These are phyloP conservation scores for Eucalyptus cladocalyx DNA, from an alignment of 345 rosid genomes.

Conservation along the genomic window DNA sequence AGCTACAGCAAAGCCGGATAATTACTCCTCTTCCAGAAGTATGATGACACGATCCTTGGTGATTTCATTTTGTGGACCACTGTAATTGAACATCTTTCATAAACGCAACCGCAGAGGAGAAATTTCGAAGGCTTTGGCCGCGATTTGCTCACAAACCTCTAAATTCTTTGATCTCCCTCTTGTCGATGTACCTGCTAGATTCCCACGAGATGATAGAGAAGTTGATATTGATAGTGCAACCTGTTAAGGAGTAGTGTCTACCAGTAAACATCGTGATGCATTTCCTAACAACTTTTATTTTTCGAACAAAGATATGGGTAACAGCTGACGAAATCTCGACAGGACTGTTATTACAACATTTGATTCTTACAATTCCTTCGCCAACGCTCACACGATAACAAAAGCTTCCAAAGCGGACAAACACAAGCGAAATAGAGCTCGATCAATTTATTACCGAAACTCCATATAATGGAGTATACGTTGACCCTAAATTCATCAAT, in stretches of 20 bases:
- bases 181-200: slow-evolving; percentile 49
- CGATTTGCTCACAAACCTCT: slow-evolving; percentile 27
- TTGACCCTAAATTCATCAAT: background rate
- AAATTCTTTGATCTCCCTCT: slow-evolving; percentile 23
- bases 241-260: background rate
- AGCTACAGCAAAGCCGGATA: background rate
- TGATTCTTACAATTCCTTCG: background rate
- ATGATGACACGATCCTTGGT: background rate
- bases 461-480: background rate
- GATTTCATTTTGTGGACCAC: background rate
- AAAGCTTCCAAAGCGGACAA: background rate
- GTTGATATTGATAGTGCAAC: slow-evolving; percentile 66
- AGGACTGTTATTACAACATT: background rate
- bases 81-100: background rate
- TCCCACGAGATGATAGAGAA: slow-evolving; percentile 58
- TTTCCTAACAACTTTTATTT: background rate
- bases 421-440: background rate
- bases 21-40: background rate
- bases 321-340: background rate
- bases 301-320: background rate
- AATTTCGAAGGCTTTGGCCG: slow-evolving; percentile 37
- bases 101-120: slow-evolving; percentile 35
- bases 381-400: background rate
- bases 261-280: background rate
- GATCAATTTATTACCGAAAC: background rate